phyloP scores from a whole-genome alignment of 2,329 filamentous ascomycete genomes.

The Mycosphaerella sp. region DNA sequence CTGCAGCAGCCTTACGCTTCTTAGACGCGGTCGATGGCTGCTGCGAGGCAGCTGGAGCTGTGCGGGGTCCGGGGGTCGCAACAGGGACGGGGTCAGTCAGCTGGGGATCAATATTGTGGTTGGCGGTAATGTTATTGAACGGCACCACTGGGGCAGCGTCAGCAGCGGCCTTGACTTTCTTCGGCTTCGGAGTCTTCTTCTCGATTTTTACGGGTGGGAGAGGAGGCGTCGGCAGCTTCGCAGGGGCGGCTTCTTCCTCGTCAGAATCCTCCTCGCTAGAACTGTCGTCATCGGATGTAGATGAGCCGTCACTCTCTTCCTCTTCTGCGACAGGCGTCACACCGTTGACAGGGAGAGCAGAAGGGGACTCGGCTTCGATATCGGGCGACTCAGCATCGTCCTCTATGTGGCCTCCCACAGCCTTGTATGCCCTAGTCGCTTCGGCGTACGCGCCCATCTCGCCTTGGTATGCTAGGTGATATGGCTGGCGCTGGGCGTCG shows the following conservation, averaged over 20 bases:
- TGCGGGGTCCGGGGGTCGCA: slow-evolving; percentile 16
- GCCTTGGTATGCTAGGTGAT: slow-evolving; percentile 52
- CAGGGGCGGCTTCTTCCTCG: slow-evolving; percentile 20
- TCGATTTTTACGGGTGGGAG: slow-evolving; percentile 27
- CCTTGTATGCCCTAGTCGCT: slow-evolving; percentile 52
- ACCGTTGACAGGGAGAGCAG: slow-evolving; percentile 12
- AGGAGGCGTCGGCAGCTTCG: slow-evolving; percentile 32
- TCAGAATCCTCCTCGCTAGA: slow-evolving; percentile 25
- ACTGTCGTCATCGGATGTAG: slow-evolving; percentile 15
- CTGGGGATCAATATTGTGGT: slow-evolving; percentile 9
- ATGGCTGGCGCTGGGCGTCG: slow-evolving; percentile 63
- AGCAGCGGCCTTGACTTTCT: slow-evolving; percentile 26
- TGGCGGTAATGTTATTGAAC: slow-evolving; percentile 23
- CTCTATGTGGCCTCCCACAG: slow-evolving; percentile 35
- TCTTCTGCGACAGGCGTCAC: slow-evolving; percentile 19
- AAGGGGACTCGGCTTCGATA: slow-evolving; percentile 19
- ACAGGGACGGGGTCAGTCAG: neutral
- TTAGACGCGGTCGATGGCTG: slow-evolving; percentile 14
- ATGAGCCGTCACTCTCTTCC: slow-evolving; percentile 16
- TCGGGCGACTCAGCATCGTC: slow-evolving; percentile 22
- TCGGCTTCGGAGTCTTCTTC: slow-evolving; percentile 32
- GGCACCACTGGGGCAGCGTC: slow-evolving; percentile 22
- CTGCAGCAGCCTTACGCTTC: slow-evolving; percentile 29
- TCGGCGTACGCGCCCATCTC: slow-evolving; percentile 53
- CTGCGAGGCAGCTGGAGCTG: slow-evolving; percentile 15